Percentiles rank a stretch among this genome's conserved stretches.
phyloP scores from a whole-genome alignment of 129 eudicot genomes.

The Flaveria bidentis region DNA sequence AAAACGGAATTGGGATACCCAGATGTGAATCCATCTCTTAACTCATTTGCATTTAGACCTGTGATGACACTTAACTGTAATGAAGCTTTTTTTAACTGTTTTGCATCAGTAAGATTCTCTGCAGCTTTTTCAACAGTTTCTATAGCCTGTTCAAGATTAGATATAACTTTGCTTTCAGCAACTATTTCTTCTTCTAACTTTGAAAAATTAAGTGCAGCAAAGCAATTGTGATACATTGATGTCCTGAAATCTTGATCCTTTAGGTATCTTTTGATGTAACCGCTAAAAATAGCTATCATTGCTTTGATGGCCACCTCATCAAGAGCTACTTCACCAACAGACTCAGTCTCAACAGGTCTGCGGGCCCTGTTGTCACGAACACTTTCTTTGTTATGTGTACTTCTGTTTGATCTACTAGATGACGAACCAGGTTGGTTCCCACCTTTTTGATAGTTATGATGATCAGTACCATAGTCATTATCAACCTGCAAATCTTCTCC shows the following conservation, averaged over 20 bases:
- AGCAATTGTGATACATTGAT: conserved; percentile 61
- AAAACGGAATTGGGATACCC: conserved; percentile 66
- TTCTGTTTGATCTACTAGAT: conserved; percentile 31
- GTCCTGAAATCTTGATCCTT: conserved; percentile 64
- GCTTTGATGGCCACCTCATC: conserved; percentile 79
- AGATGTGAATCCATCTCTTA: conserved; percentile 61
- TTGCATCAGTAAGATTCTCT: conserved; percentile 51
- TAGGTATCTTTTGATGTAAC: conserved; percentile 48
- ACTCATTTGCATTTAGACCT: conserved; percentile 62
- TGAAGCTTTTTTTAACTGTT: conserved; percentile 71
- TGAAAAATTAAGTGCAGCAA: conserved; percentile 52
- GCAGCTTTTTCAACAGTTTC: conserved; percentile 78
- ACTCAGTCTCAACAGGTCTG: conserved; percentile 44
- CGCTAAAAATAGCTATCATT: conserved; percentile 57
- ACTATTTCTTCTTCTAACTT: conserved; percentile 54
- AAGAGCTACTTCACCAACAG: conserved; percentile 57
- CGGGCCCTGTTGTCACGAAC: conserved; percentile 39
- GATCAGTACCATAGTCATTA: conserved; percentile 32
- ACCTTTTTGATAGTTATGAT: conserved; percentile 32
- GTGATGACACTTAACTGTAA: conserved; percentile 80
- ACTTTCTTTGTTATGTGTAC: conserved; percentile 36
- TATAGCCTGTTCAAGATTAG: conserved; percentile 76
- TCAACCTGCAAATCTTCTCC: conserved; percentile 39
- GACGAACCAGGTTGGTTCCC: conserved; percentile 39
- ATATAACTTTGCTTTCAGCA: conserved; percentile 62